phyloP scores from a whole-genome alignment of 2,329 filamentous ascomycete genomes.

The Neonectria neomacrospora region DNA sequence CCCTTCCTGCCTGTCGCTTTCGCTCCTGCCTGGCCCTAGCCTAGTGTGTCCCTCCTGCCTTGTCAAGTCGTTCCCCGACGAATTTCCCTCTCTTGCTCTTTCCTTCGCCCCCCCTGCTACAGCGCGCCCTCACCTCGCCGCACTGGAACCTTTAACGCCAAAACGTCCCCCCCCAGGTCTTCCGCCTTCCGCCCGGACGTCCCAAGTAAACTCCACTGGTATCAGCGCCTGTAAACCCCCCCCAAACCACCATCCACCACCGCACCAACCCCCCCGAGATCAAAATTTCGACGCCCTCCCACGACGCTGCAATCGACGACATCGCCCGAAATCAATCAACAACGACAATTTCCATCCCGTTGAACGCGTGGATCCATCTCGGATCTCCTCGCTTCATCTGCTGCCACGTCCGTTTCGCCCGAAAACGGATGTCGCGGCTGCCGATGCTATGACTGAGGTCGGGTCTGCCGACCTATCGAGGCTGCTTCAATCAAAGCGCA shows the following conservation, averaged over 20 bases:
- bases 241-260: conserved; percentile 37
- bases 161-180: conserved; percentile 20
- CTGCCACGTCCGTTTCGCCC: conserved; percentile 66
- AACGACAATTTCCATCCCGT: conserved; percentile 48
- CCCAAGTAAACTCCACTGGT: conserved; percentile 39
- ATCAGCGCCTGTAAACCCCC: conserved; percentile 37
- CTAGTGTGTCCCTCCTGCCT: neutral
- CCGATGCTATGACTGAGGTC: conserved; percentile 78
- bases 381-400: conserved; percentile 35
- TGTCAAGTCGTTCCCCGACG: conserved; percentile 7
- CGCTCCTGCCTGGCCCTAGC: neutral
- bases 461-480: conserved; percentile 72
- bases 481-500: conserved; percentile 73
- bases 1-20: conserved; percentile 4
- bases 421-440: conserved; percentile 76
- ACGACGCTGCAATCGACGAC: conserved; percentile 46
- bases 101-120: conserved; percentile 15
- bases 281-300: conserved; percentile 49
- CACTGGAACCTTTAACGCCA: conserved; percentile 23
- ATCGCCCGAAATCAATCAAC: conserved; percentile 48
- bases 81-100: conserved; percentile 26
- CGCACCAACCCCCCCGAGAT: conserved; percentile 37
- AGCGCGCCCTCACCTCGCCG: neutral
- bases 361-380: conserved; percentile 46
- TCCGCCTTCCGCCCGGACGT: conserved; percentile 26